A percentile compares a stretch with the other conserved stretches of the same genome.
These are phyloP conservation scores for Penicillium ochrochloron DNA, from an alignment of 495 filamentous ascomycete genomes.

Conservation along the genomic window DNA sequence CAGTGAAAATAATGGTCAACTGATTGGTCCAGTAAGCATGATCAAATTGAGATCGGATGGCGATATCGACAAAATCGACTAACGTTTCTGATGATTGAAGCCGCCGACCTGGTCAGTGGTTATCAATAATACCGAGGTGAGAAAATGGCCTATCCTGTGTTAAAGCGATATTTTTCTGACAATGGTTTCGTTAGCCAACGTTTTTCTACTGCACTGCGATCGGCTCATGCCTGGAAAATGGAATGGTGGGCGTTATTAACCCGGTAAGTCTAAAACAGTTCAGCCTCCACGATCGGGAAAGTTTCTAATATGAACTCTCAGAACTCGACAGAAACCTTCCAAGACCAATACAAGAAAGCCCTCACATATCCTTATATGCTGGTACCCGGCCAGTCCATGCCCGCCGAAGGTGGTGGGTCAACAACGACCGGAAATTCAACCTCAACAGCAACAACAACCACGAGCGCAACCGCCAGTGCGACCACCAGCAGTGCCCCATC, in stretches of 20 bases:
- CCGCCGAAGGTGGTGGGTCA: conserved; percentile 36
- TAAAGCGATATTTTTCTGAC: background rate
- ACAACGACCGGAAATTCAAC: background rate
- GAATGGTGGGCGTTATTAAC: conserved; percentile 52
- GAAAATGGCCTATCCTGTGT: background rate
- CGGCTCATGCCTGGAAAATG: conserved; percentile 44
- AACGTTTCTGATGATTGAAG: conserved; percentile 14
- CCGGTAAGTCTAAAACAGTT: conserved; percentile 27
- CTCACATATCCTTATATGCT: conserved; percentile 43
- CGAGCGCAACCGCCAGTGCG: conserved; percentile 11
- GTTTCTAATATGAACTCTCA: conserved; percentile 13
- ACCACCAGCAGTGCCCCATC: conserved; percentile 9
- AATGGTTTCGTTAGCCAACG: conserved; percentile 28
- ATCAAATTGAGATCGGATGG: background rate
- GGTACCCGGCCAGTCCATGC: conserved; percentile 43
- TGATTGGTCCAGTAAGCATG: conserved; percentile 35
- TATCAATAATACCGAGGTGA: conserved; percentile 42
- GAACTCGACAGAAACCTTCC: conserved; percentile 40
- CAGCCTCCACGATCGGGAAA: background rate
- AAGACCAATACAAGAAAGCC: conserved; percentile 40
- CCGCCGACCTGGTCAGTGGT: conserved; percentile 42
- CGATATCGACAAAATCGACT: background rate
- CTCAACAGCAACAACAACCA: conserved; percentile 9
- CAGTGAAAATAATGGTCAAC: conserved; percentile 32
- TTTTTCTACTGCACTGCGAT: conserved; percentile 50